phyloP scores from a whole-genome alignment of 257 asterid species.

The Anisodus tanguticus region DNA sequence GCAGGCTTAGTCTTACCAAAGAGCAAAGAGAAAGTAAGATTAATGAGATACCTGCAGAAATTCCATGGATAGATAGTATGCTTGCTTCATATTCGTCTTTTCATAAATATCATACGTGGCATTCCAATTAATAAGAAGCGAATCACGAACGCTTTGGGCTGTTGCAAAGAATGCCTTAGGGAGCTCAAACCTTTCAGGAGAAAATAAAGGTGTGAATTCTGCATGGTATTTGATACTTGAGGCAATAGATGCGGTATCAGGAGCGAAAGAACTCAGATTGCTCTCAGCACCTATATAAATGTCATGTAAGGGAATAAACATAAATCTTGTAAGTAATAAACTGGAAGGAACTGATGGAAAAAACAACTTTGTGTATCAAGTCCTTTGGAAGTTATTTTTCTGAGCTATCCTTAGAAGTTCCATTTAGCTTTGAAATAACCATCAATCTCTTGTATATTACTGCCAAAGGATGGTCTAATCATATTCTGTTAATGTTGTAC shows the following conservation, averaged over 20 bases:
- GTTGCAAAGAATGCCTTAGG: conserved; percentile 78
- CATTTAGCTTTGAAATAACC: neutral
- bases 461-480: neutral
- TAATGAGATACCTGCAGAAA: conserved; percentile 65
- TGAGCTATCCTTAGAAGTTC: neutral
- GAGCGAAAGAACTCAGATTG: conserved; percentile 41
- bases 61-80: conserved; percentile 87
- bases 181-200: conserved; percentile 66
- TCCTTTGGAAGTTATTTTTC: neutral
- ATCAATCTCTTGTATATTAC: neutral
- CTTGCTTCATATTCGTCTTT: conserved; percentile 72
- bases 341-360: neutral
- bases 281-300: conserved; percentile 45
- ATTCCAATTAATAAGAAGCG: conserved; percentile 73
- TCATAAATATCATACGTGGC: conserved; percentile 63
- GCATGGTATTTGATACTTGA: conserved; percentile 77
- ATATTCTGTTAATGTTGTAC: neutral
- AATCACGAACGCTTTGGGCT: conserved; percentile 83
- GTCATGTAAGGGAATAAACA: conserved; percentile 29
- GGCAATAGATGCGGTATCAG: conserved; percentile 64
- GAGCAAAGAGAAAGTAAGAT: conserved; percentile 28
- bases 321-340: neutral
- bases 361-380: neutral
- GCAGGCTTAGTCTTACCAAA: conserved; percentile 3
- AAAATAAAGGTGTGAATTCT: conserved; percentile 71